Evolutionary conservation across 495 filamentous ascomycete species (phyloP).

Genomic region (Talaromyces stipitatus): DNA sequence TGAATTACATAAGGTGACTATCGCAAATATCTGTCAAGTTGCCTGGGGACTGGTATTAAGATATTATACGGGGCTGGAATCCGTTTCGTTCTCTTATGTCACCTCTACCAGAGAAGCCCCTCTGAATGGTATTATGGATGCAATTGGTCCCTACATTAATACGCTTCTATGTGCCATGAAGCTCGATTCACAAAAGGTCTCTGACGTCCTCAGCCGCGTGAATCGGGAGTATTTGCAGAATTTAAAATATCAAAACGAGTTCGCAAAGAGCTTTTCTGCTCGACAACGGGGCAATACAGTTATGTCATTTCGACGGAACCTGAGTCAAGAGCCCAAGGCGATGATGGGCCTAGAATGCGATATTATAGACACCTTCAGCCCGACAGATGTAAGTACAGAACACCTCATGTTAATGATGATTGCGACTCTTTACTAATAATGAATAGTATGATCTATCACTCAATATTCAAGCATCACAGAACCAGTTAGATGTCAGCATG

Average conservation of each 20-base stretch:
- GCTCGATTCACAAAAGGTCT: constrained; percentile 4
- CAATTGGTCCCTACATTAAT: constrained; percentile 28
- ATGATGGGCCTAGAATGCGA: background rate
- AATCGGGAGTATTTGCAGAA: background rate
- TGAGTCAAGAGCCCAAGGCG: background rate
- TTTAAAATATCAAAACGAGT: background rate
- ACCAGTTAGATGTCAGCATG: background rate
- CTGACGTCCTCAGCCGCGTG: background rate
- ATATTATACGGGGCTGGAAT: constrained; percentile 43
- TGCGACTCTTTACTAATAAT: background rate
- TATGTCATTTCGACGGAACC: background rate
- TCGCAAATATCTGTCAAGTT: constrained; percentile 28
- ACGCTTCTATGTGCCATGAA: constrained; percentile 27
- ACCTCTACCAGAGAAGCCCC: constrained; percentile 11
- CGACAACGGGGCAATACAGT: constrained; percentile 2
- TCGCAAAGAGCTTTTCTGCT: background rate
- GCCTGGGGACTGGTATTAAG: constrained; percentile 39
- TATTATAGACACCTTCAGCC: background rate
- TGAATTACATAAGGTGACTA: constrained; percentile 12
- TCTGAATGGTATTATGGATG: constrained; percentile 17
- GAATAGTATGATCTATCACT: background rate
- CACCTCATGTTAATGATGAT: too few species aligned
- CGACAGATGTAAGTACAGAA: background rate
- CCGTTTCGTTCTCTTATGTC: constrained; percentile 17
- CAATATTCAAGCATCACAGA: background rate